phyloP scores from a whole-genome alignment of 768 basidiomycete species.

The Amanita phalloides region DNA sequence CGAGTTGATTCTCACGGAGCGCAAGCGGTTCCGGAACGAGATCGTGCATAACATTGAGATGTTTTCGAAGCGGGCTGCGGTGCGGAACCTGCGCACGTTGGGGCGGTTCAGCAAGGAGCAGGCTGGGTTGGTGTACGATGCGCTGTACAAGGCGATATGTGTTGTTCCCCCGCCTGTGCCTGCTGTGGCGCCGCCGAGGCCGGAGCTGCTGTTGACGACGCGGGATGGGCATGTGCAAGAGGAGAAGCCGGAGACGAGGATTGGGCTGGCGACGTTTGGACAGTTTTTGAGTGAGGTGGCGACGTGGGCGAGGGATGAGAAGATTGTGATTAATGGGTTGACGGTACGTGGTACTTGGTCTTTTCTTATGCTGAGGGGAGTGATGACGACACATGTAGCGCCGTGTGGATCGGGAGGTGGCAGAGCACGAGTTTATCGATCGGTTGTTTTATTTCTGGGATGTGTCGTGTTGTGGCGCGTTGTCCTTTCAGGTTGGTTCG shows the following conservation, averaged over 20 bases:
- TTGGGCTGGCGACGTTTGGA: slow-evolving; percentile 77
- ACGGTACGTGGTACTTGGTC: slow-evolving; percentile 53
- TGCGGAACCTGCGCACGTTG: slow-evolving; percentile 75
- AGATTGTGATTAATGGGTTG: slow-evolving; percentile 86
- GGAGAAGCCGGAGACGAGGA: slow-evolving; percentile 82
- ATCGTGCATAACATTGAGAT: slow-evolving; percentile 89
- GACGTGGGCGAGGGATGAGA: slow-evolving; percentile 94
- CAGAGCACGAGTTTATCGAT: slow-evolving; percentile 94
- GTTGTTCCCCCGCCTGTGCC: slow-evolving; percentile 61
- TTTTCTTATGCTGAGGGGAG: slow-evolving; percentile 3
- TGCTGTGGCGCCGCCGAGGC: slow-evolving; percentile 26
- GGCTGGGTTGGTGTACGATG: slow-evolving; percentile 85
- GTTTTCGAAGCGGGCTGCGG: slow-evolving; percentile 85
- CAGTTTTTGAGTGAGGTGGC: slow-evolving; percentile 86
- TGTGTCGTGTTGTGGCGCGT: slow-evolving; percentile 61
- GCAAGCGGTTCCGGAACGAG: slow-evolving; percentile 77
- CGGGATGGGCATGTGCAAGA: slow-evolving; percentile 39
- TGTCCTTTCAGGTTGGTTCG: slow-evolving; percentile 75
- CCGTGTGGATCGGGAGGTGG: slow-evolving; percentile 81
- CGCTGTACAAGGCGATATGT: slow-evolving; percentile 77
- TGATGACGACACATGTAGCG: slow-evolving; percentile 34
- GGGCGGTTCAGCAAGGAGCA: slow-evolving; percentile 84
- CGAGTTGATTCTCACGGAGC: slow-evolving; percentile 82
- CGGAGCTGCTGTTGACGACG: slow-evolving; percentile 36
- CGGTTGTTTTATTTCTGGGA: slow-evolving; percentile 96